Evolutionary conservation across 2,329 filamentous ascomycete genomes (phyloP), one percentile per base, ranked within the genome.

Genomic region (Scorias spongiosa): DNA sequence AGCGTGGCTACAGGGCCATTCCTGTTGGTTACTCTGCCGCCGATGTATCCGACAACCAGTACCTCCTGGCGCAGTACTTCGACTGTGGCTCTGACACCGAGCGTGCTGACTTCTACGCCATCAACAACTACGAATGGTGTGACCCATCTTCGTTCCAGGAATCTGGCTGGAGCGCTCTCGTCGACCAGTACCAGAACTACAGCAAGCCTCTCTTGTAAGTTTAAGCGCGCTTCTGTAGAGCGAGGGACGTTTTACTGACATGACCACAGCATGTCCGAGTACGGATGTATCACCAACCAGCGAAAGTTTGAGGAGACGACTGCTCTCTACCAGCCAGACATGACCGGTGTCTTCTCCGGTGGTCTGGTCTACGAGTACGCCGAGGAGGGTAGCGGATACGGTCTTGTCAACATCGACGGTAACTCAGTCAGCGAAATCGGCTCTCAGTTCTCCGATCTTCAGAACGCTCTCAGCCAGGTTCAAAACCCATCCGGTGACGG

Each of bases 281-380:
- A 83, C 61, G 91, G 91, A 49, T 98, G 91, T 72, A 80, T 76
- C 66, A 81, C 75, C 60, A 87, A 84, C 71, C 76, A 70, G 47
- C 88, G 89, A 55, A 70, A 81, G 57, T 98, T 94, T 58, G 71
- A 78, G 47, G 89, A 95, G 68, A 67, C 95, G 42, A 64, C 65
- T 40, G 72, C 88, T 39, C 72, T 98, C 46, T 96, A 95, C 80
- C 76, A 70, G 65, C 66, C 64, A 15, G 63, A 94, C 47, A 96
- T 96, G 89, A 87, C 81, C 7, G 54, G 64, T 14, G 87, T 95
- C 56, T 96, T 94, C 75, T 95, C 88, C 36, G 91, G 91, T 57
- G 91, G 91, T 63, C 76, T 98, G 34, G 84, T 95, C 63, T 98
- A 95, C 68, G 88, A 96, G 66, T 98, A 94, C 71, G 80, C 83